phyloP scores from a whole-genome alignment of 2,329 filamentous ascomycete species.

The Nemania sp. region DNA sequence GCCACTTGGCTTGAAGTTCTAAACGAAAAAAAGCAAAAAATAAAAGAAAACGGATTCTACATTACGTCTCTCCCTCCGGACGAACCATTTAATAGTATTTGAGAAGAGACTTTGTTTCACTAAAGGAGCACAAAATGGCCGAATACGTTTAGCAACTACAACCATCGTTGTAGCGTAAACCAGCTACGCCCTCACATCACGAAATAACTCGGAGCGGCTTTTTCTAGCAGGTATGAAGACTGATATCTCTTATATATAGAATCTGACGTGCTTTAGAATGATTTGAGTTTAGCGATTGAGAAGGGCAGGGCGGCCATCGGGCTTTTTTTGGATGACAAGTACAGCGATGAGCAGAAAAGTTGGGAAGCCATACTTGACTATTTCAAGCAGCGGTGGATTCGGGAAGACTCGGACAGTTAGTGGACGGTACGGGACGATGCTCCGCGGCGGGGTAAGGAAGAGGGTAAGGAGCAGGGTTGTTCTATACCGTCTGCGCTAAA shows the following conservation, averaged over 20 bases:
- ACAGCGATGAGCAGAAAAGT: no score
- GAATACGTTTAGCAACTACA: conserved; percentile 56
- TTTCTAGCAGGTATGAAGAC: conserved; percentile 53
- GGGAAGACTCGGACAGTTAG: no score
- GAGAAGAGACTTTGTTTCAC: conserved; percentile 57
- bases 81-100: conserved; percentile 58
- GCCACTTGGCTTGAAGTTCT: conserved; percentile 69
- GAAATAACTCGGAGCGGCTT: conserved; percentile 62
- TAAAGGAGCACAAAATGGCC: conserved; percentile 56
- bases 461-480: no score
- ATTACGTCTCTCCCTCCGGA: conserved; percentile 74
- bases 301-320: no score
- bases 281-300: no score
- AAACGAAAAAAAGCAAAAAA: conserved; percentile 66
- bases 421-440: no score
- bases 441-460: no score
- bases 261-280: conserved; percentile 47
- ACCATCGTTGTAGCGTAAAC: conserved; percentile 62
- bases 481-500: no score
- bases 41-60: conserved; percentile 79
- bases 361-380: no score
- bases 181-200: conserved; percentile 65
- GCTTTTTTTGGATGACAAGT: no score
- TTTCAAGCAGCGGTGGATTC: no score
- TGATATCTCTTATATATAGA: not conserved